phyloP scores from a whole-genome alignment of 257 asterid species.

The Jaltomata sinuosa region DNA sequence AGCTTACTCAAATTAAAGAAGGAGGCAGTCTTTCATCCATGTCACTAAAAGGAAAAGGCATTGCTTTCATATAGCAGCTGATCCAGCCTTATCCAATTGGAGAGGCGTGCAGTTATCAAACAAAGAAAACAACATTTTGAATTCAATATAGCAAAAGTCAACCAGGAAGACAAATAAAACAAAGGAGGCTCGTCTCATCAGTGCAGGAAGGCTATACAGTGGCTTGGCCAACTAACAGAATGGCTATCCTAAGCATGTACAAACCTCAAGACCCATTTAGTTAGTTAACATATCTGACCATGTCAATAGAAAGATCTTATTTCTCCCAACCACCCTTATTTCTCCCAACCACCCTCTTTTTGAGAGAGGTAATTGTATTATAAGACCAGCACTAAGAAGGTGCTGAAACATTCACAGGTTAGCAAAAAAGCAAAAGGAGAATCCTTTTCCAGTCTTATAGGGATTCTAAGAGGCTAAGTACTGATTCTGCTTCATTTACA shows the following conservation, averaged over 20 bases:
- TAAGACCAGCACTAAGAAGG: background rate
- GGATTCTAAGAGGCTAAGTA: background rate
- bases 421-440: background rate
- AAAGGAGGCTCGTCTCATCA: background rate
- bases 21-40: background rate
- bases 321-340: background rate
- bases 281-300: background rate
- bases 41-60: background rate
- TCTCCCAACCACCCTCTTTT: background rate
- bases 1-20: background rate
- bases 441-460: background rate
- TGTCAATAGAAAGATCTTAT: background rate
- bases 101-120: background rate
- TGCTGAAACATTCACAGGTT: background rate
- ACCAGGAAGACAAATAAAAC: background rate
- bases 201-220: background rate
- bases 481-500: background rate
- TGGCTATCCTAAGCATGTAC: background rate
- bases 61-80: background rate
- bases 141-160: background rate
- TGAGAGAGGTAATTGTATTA: background rate
- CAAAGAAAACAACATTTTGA: background rate
- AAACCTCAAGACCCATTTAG: background rate
- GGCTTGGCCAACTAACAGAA: background rate
- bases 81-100: background rate